Evolutionary conservation across 2,329 filamentous ascomycete genomes (phyloP).

Genomic region (Colletotrichum godetiae): DNA sequence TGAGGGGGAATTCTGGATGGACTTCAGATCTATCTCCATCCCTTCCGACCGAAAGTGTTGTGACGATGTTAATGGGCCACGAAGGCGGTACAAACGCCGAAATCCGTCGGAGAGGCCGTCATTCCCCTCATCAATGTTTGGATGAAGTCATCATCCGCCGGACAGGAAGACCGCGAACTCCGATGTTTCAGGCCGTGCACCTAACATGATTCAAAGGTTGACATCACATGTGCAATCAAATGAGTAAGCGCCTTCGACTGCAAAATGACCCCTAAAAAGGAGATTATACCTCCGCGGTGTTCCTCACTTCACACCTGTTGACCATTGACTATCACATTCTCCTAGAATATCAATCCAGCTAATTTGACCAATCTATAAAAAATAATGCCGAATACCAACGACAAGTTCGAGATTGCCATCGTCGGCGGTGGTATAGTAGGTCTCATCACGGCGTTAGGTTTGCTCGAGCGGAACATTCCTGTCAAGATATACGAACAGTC

Average conservation of each 20-base stretch:
- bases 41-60: neutral
- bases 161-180: neutral
- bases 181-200: neutral
- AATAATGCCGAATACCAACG: neutral
- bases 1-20: too few species aligned
- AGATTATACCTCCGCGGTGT: too few species aligned
- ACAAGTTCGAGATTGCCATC: slow-evolving; percentile 50
- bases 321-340: too few species aligned
- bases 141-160: neutral
- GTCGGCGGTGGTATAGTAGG: slow-evolving; percentile 65
- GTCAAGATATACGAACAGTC: slow-evolving; percentile 60
- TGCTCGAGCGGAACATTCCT: slow-evolving; percentile 53
- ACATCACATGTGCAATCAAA: neutral
- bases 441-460: slow-evolving; percentile 55
- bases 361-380: too few species aligned
- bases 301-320: too few species aligned
- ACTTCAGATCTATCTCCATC: neutral
- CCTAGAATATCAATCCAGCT: too few species aligned
- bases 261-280: too few species aligned
- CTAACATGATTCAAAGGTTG: neutral
- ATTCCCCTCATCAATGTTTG: neutral
- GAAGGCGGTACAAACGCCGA: neutral
- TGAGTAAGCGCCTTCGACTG: neutral
- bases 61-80: neutral
- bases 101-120: neutral